Base-by-base conservation (phyloP, 371 early-diverging fungal species). In the Apophysomyces trapeziformis region DNA sequence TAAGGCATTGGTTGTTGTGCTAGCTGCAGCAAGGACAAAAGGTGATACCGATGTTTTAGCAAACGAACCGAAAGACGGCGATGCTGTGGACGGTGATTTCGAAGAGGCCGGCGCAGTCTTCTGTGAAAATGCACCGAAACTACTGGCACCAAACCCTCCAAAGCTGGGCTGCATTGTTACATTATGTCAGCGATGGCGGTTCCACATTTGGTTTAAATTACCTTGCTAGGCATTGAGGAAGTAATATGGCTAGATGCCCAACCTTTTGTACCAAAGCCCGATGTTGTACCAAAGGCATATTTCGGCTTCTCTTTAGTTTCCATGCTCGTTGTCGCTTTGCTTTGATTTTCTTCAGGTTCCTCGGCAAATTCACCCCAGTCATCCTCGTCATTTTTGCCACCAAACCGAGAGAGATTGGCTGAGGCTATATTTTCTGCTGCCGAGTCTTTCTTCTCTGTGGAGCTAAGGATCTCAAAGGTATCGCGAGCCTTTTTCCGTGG, bases 341-440 rank as follows among this genome's bases (percentile, higher is more conserved):
- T 18, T 5, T 67, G 61, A 5, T 72, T 68, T 16, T 66, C 60
- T 1, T 66, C 66, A 14, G 66, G 56, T 11, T 75, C 79, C 56
- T 78, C 77, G 39, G 75, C 82, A 67, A 82, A 82, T 26, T 82
- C 82, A 35, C 71, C 67, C 82, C 82, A 82, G 46, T 75, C 79
- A 45, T 81, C 77, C 0, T 69, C 67, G 39, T 70, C 72, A 9
- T 38, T 36, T 37, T 71, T 76, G 9, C 71, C 77, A 43, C 73
- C 79, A 64, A 82, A 82, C 32, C 69, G 70, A 14, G 69, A 56
- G 14, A 69, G 65, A 1, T 60, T 13, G 41, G 41, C 41, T 41
- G 41, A 41, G 41, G 11, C 41, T 11, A 13, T 56, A n/a, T 37
- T 38, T 18, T 21, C 39, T 18, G 62, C 59, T 21, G 60, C 9